Base-by-base conservation (phyloP, 2,329 filamentous ascomycete genomes). In the Didymella arachidicola region DNA sequence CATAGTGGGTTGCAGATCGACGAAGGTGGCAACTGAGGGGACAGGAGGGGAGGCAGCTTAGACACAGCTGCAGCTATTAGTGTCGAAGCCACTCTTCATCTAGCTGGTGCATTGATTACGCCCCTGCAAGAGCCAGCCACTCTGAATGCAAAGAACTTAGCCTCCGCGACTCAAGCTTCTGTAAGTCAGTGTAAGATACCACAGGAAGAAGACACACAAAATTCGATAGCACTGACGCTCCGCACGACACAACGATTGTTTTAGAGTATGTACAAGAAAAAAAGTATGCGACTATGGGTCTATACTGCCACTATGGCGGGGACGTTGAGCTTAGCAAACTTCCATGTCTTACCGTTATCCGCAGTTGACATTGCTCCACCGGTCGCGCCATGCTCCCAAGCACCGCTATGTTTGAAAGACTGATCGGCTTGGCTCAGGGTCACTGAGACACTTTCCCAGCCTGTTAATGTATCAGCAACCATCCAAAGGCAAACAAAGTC, bases 281-380 rank as follows among this genome's bases (percentile, higher is more conserved):
- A 18, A 25, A 12, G 1, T 12, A 11, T 1, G 2, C 7, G 19
- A 4, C 30, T 18, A 12, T 27, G 16, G 16, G 14, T 10, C 19
- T 46, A 57, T 26, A 39, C 41, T 7, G 47, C 42, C 5, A 36
- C 27, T 26, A 57, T 34, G 10, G 39, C 44, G 51, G 48, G 12
- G 44, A 52, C 41, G 32, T 45, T 38, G 4, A 66, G 39, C 34
- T 59, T 66, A 36, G 46, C 55, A 19, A 65, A 61, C 11, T 54
- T 64, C 62, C 65, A 66, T 1, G 64, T 68, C 50, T 65, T 63
- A n/a, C 65, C 64, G 39, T 47, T 56, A 27, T 68, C 62, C 2
- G 57, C n/a, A n/a, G 62, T 68, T 5, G 62, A 60, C 65, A 65
- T 65, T 4, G 47, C 52, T 19, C 64, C 66, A 19, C 60, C 66